A percentile compares a stretch with the other conserved stretches of the same genome.
Conservation (phyloP, 768 basidiomycete genomes). For the Lentinula detonsa region DNA sequence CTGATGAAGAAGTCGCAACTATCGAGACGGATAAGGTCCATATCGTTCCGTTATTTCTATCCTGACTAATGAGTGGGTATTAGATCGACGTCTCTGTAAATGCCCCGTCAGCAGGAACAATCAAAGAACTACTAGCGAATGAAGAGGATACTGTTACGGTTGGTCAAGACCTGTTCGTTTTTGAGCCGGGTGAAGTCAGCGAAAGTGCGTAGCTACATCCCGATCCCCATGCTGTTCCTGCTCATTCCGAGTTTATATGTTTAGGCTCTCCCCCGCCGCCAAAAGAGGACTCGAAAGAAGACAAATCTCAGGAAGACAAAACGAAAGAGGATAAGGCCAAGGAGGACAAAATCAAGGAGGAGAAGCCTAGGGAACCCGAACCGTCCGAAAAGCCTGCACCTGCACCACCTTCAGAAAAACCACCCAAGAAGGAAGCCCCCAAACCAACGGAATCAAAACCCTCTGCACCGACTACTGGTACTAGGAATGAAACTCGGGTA, state of each 20-base stretch:
- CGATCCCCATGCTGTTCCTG: background rate
- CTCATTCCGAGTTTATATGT: background rate
- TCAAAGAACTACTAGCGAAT: slow-evolving; percentile 77
- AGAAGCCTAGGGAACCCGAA: background rate
- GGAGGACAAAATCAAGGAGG: slow-evolving; percentile 8
- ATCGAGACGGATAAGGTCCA: slow-evolving; percentile 97
- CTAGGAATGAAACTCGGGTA: slow-evolving; percentile 82
- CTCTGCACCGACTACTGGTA: slow-evolving; percentile 33
- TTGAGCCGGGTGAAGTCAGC: slow-evolving; percentile 74
- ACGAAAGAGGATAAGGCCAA: slow-evolving; percentile 21
- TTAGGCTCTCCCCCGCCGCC: slow-evolving; percentile 1
- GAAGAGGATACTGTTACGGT: slow-evolving; percentile 95
- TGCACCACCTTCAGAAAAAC: slow-evolving; percentile 11
- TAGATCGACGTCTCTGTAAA: slow-evolving; percentile 98
- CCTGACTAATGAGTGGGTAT: slow-evolving; percentile 8
- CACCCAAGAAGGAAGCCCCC: slow-evolving; percentile 13
- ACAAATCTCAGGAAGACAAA: slow-evolving; percentile 21
- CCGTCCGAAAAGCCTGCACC: slow-evolving; percentile 17
- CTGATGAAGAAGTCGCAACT: slow-evolving; percentile 94
- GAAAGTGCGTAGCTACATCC: slow-evolving; percentile 30
- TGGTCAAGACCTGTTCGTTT: slow-evolving; percentile 89
- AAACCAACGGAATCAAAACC: slow-evolving; percentile 7
- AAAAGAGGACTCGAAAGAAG: slow-evolving; percentile 12
- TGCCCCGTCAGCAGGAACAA: slow-evolving; percentile 81
- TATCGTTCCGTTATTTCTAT: background rate